Percentiles rank a stretch among this genome's conserved stretches.
Conservation (phyloP, 163 green algal species). For the Coccomyxa subellipsoidea region DNA sequence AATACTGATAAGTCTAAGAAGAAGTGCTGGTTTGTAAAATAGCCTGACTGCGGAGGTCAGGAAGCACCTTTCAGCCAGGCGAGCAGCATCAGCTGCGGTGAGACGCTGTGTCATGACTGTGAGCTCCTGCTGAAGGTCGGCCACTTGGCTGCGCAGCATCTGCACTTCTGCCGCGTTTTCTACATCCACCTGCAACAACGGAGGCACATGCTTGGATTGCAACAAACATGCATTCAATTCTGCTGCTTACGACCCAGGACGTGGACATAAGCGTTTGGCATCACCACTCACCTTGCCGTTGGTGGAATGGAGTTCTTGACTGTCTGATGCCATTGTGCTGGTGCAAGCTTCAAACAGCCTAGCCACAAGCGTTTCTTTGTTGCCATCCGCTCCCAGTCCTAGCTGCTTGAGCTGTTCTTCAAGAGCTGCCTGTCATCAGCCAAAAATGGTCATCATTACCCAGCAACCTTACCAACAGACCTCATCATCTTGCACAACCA, state of each 20-base stretch:
- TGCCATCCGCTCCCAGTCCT: not conserved
- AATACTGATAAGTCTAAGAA: no score
- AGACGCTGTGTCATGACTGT: not conserved
- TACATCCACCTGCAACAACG: not conserved
- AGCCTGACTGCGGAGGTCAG: no score
- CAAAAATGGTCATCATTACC: no score
- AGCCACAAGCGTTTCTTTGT: not conserved
- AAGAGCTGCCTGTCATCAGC: not conserved
- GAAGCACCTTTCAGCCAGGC: not conserved
- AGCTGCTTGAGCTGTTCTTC: not conserved
- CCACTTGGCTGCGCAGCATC: not conserved
- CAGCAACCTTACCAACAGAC: no score
- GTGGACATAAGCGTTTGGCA: no score
- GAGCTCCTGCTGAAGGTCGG: not conserved
- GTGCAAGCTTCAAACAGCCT: not conserved
- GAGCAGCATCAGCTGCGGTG: not conserved
- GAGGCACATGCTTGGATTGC: no score
- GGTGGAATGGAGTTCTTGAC: not conserved
- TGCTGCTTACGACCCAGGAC: no score
- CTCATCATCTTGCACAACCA: no score
- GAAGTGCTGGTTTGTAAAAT: no score
- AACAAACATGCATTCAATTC: no score
- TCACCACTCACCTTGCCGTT: not conserved
- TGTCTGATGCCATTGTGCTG: not conserved
- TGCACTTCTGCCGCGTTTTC: not conserved